Base-by-base conservation (phyloP, 176 grass and related monocot species). In the Aegilops umbellulata region DNA sequence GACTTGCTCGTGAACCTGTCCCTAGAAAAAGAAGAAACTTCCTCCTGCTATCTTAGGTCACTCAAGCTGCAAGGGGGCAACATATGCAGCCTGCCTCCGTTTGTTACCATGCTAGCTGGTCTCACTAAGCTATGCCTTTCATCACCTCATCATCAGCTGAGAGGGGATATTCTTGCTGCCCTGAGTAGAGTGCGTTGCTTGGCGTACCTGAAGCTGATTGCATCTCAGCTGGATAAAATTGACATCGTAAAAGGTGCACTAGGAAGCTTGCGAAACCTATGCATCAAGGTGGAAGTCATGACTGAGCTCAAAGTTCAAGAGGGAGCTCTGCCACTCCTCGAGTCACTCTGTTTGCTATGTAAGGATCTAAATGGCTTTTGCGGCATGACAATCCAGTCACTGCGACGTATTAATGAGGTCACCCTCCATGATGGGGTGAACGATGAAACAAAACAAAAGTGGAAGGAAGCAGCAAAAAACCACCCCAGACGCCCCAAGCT, bases 11-110 rank as follows among this genome's bases (percentile, higher is more conserved):
- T 84, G 8, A 32, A 55, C 11, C 27, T 85, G 20, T 17, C 20
- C 13, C 29, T 66, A 0, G 60, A 76, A n/a, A 27, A 64, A 62
- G 23, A 25, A 26, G 23, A 62, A 25, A 10, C 3, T 62, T 4
- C 23, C 60, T 64, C 26, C 2, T 49, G 19, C 26, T 84, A 32
- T 15, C 58, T 84, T n/a, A 76, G 26, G 7, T 84, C 57, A 2
- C 26, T 84, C 7, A 84, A 84, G 58, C 25, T 84, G 12, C 26
- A 84, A 7, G n/a, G 60, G 60, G 58, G 11, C 2, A 23, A 75
- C 13, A 22, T 84, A 4, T 1, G 12, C 0, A 62, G 8, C 4
- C 34, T 82, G 6, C 80, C 65, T 25, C 8, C 5, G 0, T 82
- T 82, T 25, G 14, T 71, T 3, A 82, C 30, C 16, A 25, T 5